phyloP scores from a whole-genome alignment of 2,329 filamentous ascomycete genomes.

The Curvularia hawaiiensis region DNA sequence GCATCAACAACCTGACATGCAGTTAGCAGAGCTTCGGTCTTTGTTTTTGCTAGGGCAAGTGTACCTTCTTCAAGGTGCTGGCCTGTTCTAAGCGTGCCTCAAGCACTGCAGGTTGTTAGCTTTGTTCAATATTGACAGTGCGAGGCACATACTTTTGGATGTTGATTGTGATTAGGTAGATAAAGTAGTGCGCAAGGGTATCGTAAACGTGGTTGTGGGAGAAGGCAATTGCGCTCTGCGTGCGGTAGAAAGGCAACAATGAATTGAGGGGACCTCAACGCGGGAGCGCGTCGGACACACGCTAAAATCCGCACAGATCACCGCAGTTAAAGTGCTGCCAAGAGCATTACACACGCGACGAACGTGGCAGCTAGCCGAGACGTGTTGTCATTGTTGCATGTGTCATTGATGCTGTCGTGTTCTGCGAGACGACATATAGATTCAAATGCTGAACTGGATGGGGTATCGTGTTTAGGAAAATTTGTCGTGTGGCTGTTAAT shows the following conservation, averaged over 20 bases:
- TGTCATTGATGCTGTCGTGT: too few species aligned
- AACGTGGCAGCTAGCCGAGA: background rate
- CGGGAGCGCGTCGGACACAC: slow-evolving; percentile 30
- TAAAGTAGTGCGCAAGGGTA: slow-evolving; percentile 4
- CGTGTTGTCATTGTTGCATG: background rate
- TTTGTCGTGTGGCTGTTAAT: background rate
- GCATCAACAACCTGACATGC: slow-evolving; percentile 83
- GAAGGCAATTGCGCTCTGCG: slow-evolving; percentile 7
- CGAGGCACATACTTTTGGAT: slow-evolving; percentile 27
- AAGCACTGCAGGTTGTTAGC: slow-evolving; percentile 67
- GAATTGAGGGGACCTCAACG: slow-evolving; percentile 24
- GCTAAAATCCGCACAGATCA: slow-evolving; percentile 25
- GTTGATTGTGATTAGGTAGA: slow-evolving; percentile 5
- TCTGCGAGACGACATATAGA: too few species aligned
- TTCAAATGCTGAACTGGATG: background rate
- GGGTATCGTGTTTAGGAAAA: background rate
- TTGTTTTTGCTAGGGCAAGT: background rate
- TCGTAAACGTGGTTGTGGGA: slow-evolving; percentile 15
- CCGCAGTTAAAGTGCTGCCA: slow-evolving; percentile 11
- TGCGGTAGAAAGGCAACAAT: slow-evolving; percentile 22
- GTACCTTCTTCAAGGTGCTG: slow-evolving; percentile 89
- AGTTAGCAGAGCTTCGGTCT: slow-evolving; percentile 15
- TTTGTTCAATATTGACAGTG: background rate
- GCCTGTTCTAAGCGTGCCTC: slow-evolving; percentile 98
- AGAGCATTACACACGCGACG: slow-evolving; percentile 1